Evolutionary conservation across 1,284 basidiomycete species (phyloP), one percentile per base, ranked within the genome.

Genomic region (Veloboletus limbatus): DNA sequence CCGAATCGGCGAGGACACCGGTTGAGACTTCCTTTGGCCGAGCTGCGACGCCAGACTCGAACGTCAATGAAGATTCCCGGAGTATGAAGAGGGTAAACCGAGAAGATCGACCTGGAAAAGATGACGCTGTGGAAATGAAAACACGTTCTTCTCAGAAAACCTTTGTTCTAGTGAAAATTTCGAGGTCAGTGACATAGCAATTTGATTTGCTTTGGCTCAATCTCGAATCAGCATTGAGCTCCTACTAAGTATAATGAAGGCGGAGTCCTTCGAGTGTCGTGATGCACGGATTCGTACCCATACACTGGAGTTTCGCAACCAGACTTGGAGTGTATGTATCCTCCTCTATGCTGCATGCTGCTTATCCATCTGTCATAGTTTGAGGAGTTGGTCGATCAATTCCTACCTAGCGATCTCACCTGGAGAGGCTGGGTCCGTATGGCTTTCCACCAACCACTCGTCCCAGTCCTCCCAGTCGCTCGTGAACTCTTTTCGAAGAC

Each of bases 381-480:
- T 54, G 85, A 91, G 62, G 89, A 93, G 51, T 61, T 94, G 26
- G 83, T 92, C 14, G 81, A 90, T 54, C 83, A 88, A 57, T 88
- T 88, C 58, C 81, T 88, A 51, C 85, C 86, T 2, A 84, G 82
- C 3, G 79, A 85, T 53, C 81, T 78, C 59, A 82, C 81, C 40
- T 86, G 85, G 85, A 77, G 76, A 59, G 85, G 85, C 6, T 88
- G 85, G 86, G 76, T 92, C 40, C 89, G 87, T 64, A 82, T 85
- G 72, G 89, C 83, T 8, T 84, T 88, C 67, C 81, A 87, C 48
- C 86, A 85, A 57, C 85, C 82, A 20, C 68, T 86, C 13, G 72
- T 88, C 7, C 85, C 85, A 17, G 82, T 88, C 4, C 70, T 88
- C 10, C 83, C 85, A 6, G 83, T 88, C 10, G 85, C 85, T 16